Base-by-base conservation (phyloP, 2,329 filamentous ascomycete species). In the Stylonectria norvegica region DNA sequence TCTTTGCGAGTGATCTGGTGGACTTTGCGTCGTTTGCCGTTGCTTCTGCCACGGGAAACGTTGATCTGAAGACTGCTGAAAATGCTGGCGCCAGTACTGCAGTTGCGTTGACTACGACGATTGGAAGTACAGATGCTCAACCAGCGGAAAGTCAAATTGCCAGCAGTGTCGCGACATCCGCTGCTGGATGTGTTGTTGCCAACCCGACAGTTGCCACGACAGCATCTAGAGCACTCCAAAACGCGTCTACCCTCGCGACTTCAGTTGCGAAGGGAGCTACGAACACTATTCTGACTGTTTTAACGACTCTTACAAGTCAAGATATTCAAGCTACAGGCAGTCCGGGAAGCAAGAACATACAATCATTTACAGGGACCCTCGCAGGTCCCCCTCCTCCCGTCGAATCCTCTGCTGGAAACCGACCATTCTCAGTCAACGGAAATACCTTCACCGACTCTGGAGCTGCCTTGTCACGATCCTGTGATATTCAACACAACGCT, bases 341-440 rank as follows among this genome's bases (percentile, higher is more conserved):
- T 20, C 38, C 31, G 5, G 42, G 49, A 33, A 56, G 56, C 12
- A 51, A 42, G 48, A 63, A 75, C 55, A 62, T 74, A 15, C 71
- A 75, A 51, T 52, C 61, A 15, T 75, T 75, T 60, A 68, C 67
- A 15, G 72, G 68, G 29, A 45, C 62, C 36, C 62, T 66, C 16
- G 68, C 70, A 29, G 70, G 67, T 19, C 42, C 67, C 1, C 49
- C 69, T 3, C 69, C 70, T 2, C 55, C 72, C 4, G 68, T 75
- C 18, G 48, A 63, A 50, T 62, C 63, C 3, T 56, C 58, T 4
- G 57, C 60, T 20, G 49, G 59, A 8, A 52, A 61, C 31, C 66
- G 67, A 12, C 71, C 71, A 37, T 76, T 75, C 57, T 63, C 58
- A 34, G 79, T 79, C 48, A 79, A 73, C 40, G 72, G 70, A 12